These are phyloP conservation scores for Fraxinus floribunda DNA, from an alignment of 305 asterid genomes.

Conservation along the genomic window DNA sequence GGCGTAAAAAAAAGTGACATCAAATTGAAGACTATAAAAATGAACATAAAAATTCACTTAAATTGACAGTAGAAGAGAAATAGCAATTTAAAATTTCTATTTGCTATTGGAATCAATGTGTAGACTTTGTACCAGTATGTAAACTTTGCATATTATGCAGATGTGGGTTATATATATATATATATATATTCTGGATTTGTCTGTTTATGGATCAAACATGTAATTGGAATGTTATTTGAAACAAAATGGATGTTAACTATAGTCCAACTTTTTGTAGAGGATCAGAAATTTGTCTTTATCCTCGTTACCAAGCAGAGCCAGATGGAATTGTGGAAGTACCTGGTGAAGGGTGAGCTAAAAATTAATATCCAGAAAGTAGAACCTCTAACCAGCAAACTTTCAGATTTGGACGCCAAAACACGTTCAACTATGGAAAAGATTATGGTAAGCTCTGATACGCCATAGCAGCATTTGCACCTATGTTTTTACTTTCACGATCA, in stretches of 20 bases:
- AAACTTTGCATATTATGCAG: background rate
- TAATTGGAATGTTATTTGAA: background rate
- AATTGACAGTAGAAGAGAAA: background rate
- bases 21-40: background rate
- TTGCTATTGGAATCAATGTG: background rate
- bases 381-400: slow-evolving; percentile 22
- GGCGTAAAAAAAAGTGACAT: background rate
- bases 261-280: slow-evolving; percentile 17
- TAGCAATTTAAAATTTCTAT: background rate
- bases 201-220: background rate
- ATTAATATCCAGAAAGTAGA: slow-evolving; percentile 28
- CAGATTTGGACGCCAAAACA: slow-evolving; percentile 28
- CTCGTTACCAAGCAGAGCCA: background rate
- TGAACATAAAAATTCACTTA: background rate
- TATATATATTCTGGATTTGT: background rate
- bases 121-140: no score
- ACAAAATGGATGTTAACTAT: background rate
- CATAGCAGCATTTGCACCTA: background rate
- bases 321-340: slow-evolving; percentile 34
- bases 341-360: slow-evolving; percentile 26
- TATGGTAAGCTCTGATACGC: slow-evolving; percentile 7
- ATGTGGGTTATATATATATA: no score
- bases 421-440: slow-evolving; percentile 29
- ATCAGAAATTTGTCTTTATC: background rate
- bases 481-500: background rate